These are phyloP conservation scores for Malassezia sympodialis DNA, from an alignment of 1,284 basidiomycete genomes.

Conservation along the genomic window DNA sequence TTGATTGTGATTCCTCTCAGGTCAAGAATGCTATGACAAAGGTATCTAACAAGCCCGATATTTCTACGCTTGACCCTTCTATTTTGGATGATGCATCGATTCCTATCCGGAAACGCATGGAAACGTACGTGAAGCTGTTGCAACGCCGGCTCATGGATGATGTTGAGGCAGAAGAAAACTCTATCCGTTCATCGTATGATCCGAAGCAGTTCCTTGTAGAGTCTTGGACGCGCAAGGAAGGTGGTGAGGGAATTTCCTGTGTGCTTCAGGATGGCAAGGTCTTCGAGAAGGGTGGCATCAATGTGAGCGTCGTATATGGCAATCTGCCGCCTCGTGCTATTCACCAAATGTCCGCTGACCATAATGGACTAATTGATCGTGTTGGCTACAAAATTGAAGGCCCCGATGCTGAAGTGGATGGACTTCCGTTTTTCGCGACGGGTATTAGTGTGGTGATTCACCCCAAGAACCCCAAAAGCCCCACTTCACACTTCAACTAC, in stretches of 20 bases:
- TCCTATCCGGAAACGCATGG: constrained; percentile 60
- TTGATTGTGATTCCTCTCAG: constrained; percentile 1
- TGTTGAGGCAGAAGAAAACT: constrained; percentile 65
- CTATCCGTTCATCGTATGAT: constrained; percentile 43
- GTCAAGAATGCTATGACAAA: neutral
- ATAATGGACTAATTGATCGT: constrained; percentile 54
- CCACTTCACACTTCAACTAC: constrained; percentile 90
- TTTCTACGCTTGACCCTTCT: constrained; percentile 30
- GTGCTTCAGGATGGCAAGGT: constrained; percentile 65
- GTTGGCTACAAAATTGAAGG: constrained; percentile 37
- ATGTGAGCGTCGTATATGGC: constrained; percentile 85
- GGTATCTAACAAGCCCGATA: constrained; percentile 24
- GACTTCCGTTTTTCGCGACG: constrained; percentile 82
- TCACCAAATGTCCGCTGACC: constrained; percentile 86
- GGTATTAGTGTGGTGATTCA: constrained; percentile 87
- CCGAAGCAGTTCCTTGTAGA: constrained; percentile 67
- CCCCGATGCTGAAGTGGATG: constrained; percentile 55
- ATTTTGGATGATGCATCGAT: constrained; percentile 26
- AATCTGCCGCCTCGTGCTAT: constrained; percentile 76
- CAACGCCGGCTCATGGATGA: constrained; percentile 72
- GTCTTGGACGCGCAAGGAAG: constrained; percentile 70
- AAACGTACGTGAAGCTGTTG: constrained; percentile 66
- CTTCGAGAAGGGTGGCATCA: constrained; percentile 93
- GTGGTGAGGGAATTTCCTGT: constrained; percentile 78
- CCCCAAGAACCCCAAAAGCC: constrained; percentile 67